A percentile compares a stretch with the other conserved stretches of the same genome.
phyloP scores from a whole-genome alignment of 2,329 filamentous ascomycete genomes.

The Penicillium decumbens region DNA sequence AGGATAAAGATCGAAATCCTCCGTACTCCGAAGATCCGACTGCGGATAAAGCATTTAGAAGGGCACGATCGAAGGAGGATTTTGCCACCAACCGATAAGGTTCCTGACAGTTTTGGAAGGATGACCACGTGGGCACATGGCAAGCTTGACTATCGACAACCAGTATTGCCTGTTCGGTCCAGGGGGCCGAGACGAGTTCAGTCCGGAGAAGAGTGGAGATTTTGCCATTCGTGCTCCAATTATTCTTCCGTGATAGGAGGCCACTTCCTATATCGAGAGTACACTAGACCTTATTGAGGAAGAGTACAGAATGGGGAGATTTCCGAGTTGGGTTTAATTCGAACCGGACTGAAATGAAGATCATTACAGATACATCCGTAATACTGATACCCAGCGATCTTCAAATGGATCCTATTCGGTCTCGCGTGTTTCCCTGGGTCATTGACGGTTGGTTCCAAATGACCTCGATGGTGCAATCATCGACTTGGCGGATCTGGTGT shows the following conservation, averaged over 20 bases:
- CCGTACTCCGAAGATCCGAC: background rate
- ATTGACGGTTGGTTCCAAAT: background rate
- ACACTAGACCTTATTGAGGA: background rate
- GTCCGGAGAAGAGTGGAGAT: background rate
- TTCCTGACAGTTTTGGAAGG: conserved; percentile 8
- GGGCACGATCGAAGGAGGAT: background rate
- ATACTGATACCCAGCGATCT: conserved; percentile 11
- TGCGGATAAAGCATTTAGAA: background rate
- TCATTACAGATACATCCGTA: background rate
- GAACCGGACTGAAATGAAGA: background rate
- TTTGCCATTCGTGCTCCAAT: background rate
- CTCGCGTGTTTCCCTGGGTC: conserved; percentile 3
- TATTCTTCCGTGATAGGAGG: background rate
- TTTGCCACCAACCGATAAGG: conserved; percentile 14
- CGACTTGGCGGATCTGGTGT: conserved; percentile 2
- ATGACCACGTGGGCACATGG: conserved; percentile 15
- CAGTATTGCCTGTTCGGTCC: conserved; percentile 9
- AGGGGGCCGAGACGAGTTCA: conserved; percentile 8
- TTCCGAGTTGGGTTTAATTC: background rate
- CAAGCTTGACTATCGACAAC: conserved; percentile 7
- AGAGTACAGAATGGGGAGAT: conserved; percentile 1
- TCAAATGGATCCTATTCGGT: conserved; percentile 13
- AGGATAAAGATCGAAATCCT: background rate
- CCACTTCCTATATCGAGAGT: background rate
- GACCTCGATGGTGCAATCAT: conserved; percentile 18